Conservation (phyloP, 78 protist genomes). For the Cyanophora paradoxa region DNA sequence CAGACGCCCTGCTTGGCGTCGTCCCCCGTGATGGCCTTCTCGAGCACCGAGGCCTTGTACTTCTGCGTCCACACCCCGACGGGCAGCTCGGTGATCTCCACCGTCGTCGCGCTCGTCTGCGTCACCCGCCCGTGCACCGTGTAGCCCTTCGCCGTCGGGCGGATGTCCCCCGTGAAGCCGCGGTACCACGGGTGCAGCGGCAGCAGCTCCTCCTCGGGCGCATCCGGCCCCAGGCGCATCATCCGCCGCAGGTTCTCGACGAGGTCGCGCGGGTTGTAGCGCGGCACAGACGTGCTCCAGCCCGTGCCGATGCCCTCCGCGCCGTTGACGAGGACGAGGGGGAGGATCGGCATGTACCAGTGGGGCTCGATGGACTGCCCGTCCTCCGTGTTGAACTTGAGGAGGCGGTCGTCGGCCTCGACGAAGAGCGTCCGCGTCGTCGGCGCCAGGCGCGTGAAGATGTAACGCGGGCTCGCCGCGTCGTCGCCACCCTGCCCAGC, state of each 20-base stretch:
- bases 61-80: conserved; percentile 25
- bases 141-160: background rate
- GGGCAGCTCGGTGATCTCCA: conserved; percentile 14
- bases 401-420: conserved; percentile 79
- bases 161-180: conserved; percentile 70
- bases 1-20: background rate
- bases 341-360: conserved; percentile 90
- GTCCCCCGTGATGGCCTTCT: background rate
- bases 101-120: background rate
- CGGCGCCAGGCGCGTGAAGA: conserved; percentile 72
- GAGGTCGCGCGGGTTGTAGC: conserved; percentile 83
- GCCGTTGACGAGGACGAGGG: conserved; percentile 97
- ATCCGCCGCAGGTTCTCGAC: conserved; percentile 26
- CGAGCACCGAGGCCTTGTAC: conserved; percentile 63
- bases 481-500: conserved; percentile 92
- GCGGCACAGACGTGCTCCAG: conserved; percentile 66
- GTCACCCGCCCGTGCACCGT: background rate
- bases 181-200: conserved; percentile 87
- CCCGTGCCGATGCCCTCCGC: conserved; percentile 95
- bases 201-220: conserved; percentile 29
- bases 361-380: conserved; percentile 91
- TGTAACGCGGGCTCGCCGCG: conserved; percentile 92
- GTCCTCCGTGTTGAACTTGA: conserved; percentile 86
- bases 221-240: conserved; percentile 27
- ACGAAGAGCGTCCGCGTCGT: conserved; percentile 79